Conservation (phyloP, 2,329 filamentous ascomycete species). For the Endoconidiophora polonica region DNA sequence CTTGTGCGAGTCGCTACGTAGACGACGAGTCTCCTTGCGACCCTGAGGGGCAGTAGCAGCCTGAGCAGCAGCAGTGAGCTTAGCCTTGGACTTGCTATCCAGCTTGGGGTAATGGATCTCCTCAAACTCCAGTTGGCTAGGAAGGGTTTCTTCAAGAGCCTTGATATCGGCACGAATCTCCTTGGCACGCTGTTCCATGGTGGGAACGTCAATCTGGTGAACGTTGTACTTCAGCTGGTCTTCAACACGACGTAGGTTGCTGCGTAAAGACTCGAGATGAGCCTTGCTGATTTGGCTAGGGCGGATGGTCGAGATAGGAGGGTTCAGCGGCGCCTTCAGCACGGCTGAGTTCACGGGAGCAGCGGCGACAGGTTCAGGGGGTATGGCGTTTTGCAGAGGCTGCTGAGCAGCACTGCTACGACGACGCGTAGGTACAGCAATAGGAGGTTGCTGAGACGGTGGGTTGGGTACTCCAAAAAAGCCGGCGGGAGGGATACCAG, state of each 20-base stretch:
- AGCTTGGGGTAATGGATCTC: slow-evolving; percentile 25
- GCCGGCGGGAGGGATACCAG: slow-evolving; percentile 4
- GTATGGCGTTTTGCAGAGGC: neutral
- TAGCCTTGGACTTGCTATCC: slow-evolving; percentile 15
- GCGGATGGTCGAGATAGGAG: slow-evolving; percentile 41
- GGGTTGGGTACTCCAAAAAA: slow-evolving; percentile 4
- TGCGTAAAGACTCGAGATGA: slow-evolving; percentile 39
- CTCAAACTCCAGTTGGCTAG: slow-evolving; percentile 30
- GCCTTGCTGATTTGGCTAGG: slow-evolving; percentile 44
- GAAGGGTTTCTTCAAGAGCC: slow-evolving; percentile 31
- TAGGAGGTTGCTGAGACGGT: neutral
- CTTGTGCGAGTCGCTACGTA: slow-evolving; percentile 10
- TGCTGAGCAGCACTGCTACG: neutral
- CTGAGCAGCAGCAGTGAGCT: neutral
- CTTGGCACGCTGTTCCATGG: slow-evolving; percentile 28
- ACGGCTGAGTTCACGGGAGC: neutral
- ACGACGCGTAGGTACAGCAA: slow-evolving; percentile 1
- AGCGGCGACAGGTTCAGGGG: neutral
- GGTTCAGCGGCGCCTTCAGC: slow-evolving; percentile 17
- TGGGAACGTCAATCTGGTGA: slow-evolving; percentile 43
- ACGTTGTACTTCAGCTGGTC: slow-evolving; percentile 44
- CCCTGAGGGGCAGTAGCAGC: slow-evolving; percentile 1
- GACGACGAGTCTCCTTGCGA: slow-evolving; percentile 10
- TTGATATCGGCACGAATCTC: slow-evolving; percentile 29
- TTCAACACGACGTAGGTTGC: slow-evolving; percentile 25